These are phyloP conservation scores for Nemophila menziesii DNA, from an alignment of 257 asterid genomes.

Conservation along the genomic window DNA sequence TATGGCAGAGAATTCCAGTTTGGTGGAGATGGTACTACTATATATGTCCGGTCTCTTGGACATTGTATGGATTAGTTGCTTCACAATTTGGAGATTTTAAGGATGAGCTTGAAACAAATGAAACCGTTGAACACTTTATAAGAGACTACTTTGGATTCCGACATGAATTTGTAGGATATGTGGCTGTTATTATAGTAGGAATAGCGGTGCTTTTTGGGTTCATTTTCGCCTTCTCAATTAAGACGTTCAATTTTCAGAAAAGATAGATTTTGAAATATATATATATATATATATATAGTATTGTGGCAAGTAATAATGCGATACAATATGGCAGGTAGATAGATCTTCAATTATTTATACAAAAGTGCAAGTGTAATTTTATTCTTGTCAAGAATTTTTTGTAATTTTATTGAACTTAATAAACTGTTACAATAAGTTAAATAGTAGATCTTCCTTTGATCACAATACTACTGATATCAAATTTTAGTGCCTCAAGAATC, in stretches of 20 bases:
- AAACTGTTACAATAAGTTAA: no score
- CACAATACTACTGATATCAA: no score
- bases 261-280: no score
- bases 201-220: slow-evolving; percentile 19
- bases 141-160: slow-evolving; percentile 22
- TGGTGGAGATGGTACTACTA: slow-evolving; percentile 46
- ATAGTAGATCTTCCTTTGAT: no score
- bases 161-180: slow-evolving; percentile 23
- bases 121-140: slow-evolving; percentile 23
- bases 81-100: slow-evolving; percentile 30
- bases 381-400: no score
- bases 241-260: slow-evolving; percentile 30
- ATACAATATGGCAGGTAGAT: no score
- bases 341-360: no score
- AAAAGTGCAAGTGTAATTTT: no score
- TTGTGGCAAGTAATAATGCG: no score
- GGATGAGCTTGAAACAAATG: slow-evolving; percentile 14
- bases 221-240: slow-evolving; percentile 31
- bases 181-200: slow-evolving; percentile 19
- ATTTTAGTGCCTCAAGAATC: no score
- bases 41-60: slow-evolving; percentile 27
- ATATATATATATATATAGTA: no score
- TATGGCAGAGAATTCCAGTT: slow-evolving; percentile 29
- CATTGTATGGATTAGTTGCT: slow-evolving; percentile 24
- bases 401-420: no score